A percentile compares a stretch with the other conserved stretches of the same genome.
Evolutionary conservation across 768 basidiomycete genomes (phyloP).

Genomic region (Kwoniella heveanensis): DNA sequence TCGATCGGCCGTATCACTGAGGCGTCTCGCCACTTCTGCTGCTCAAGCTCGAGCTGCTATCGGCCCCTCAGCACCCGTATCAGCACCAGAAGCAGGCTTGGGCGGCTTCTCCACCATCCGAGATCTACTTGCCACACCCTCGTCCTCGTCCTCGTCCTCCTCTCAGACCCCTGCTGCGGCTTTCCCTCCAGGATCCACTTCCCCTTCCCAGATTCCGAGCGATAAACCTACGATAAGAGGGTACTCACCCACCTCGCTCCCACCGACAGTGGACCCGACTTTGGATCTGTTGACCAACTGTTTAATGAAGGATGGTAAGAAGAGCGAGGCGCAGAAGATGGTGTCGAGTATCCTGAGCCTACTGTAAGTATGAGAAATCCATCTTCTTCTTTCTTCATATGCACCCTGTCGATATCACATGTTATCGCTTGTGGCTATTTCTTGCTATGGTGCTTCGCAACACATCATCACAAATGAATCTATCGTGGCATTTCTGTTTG

Average conservation of each 20-base stretch:
- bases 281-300: constrained; percentile 53
- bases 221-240: constrained; percentile 26
- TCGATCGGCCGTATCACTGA: not conserved
- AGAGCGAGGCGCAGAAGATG: constrained; percentile 46
- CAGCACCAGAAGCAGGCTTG: not conserved
- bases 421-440: too few species aligned
- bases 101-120: constrained; percentile 21
- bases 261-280: constrained; percentile 49
- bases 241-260: constrained; percentile 38
- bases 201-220: not conserved
- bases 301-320: constrained; percentile 55
- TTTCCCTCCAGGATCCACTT: constrained; percentile 11
- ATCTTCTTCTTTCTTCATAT: too few species aligned
- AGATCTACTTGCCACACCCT: constrained; percentile 19
- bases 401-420: too few species aligned
- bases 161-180: constrained; percentile 8
- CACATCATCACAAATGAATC: too few species aligned
- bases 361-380: constrained; percentile 38
- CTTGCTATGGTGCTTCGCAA: too few species aligned
- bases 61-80: not conserved
- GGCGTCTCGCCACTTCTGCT: not conserved
- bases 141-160: constrained; percentile 11
- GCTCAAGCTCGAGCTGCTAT: not conserved
- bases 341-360: constrained; percentile 39
- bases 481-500: too few species aligned